Conservation (phyloP, 1,139 yeast genomes). For the Yarrowia galli region DNA sequence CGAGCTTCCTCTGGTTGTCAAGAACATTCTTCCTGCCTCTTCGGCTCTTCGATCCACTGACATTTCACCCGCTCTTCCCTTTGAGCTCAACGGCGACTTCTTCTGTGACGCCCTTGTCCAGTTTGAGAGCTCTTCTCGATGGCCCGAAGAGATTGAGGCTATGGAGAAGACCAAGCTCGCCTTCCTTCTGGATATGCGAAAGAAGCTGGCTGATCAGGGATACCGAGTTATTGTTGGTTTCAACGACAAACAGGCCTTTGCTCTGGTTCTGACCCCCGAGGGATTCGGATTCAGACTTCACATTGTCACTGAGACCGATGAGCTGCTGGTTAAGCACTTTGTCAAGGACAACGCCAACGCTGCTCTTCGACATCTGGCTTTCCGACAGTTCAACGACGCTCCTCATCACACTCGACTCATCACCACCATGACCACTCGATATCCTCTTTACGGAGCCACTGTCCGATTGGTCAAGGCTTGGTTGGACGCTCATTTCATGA, state of each 20-base stretch:
- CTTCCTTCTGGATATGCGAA: conserved; percentile 75
- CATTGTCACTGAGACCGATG: conserved; percentile 83
- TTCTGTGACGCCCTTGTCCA: conserved; percentile 79
- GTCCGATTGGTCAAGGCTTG: conserved; percentile 86
- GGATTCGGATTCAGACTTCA: conserved; percentile 84
- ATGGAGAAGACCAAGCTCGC: conserved; percentile 92
- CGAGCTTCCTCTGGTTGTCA: conserved; percentile 74
- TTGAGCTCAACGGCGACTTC: conserved; percentile 64
- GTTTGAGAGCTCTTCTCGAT: conserved; percentile 86
- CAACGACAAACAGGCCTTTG: conserved; percentile 36
- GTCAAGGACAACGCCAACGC: conserved; percentile 56
- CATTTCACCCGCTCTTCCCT: conserved; percentile 80
- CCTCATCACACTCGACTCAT: conserved; percentile 86
- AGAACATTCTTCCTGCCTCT: conserved; percentile 70
- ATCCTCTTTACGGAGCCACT: conserved; percentile 77
- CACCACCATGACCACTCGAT: conserved; percentile 72
- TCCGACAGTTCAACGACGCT: conserved; percentile 55
- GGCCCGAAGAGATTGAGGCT: conserved; percentile 93
- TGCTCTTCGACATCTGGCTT: conserved; percentile 36
- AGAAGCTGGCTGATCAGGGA: conserved; percentile 55
- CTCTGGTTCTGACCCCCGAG: conserved; percentile 70
- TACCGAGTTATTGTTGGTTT: conserved; percentile 27
- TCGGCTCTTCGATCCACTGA: conserved; percentile 80
- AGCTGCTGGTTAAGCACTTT: conserved; percentile 56
- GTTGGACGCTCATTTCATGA: conserved; percentile 63